Conservation (phyloP, 1,284 basidiomycete species). For the Somion occarium region DNA sequence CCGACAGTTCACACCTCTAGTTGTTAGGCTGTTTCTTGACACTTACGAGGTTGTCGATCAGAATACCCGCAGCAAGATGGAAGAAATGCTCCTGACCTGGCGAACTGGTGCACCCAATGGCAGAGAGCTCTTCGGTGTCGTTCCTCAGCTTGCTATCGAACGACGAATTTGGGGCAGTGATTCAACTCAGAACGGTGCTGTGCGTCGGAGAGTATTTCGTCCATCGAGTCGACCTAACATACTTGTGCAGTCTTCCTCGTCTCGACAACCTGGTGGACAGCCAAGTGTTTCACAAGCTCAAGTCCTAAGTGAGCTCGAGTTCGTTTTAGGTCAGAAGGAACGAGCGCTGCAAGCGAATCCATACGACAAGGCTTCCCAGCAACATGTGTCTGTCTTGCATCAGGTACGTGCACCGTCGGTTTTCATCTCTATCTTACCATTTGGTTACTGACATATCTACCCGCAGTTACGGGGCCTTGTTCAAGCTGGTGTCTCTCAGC, state of each 20-base stretch:
- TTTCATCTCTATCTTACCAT: slow-evolving; percentile 2
- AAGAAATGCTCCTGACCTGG: slow-evolving; percentile 94
- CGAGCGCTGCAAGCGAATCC: slow-evolving; percentile 61
- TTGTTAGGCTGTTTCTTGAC: slow-evolving; percentile 77
- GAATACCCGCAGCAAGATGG: slow-evolving; percentile 85
- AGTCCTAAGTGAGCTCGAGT: slow-evolving; percentile 77
- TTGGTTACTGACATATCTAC: slow-evolving; percentile 10
- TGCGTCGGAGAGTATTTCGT: slow-evolving; percentile 13
- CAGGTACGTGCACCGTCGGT: slow-evolving; percentile 55
- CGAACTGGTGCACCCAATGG: slow-evolving; percentile 75
- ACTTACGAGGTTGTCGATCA: slow-evolving; percentile 81
- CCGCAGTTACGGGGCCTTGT: slow-evolving; percentile 71
- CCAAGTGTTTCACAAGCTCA: slow-evolving; percentile 62
- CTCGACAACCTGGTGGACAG: slow-evolving; percentile 18
- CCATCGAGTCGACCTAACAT: background rate
- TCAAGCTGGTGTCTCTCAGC: slow-evolving; percentile 74
- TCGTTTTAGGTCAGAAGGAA: slow-evolving; percentile 72
- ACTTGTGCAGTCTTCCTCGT: slow-evolving; percentile 15
- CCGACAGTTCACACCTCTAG: slow-evolving; percentile 70
- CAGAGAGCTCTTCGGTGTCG: slow-evolving; percentile 79
- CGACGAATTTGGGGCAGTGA: slow-evolving; percentile 67
- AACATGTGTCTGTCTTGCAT: slow-evolving; percentile 65
- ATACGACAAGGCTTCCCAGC: slow-evolving; percentile 57
- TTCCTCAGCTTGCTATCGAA: slow-evolving; percentile 72
- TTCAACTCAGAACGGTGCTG: slow-evolving; percentile 20